Percentiles rank a stretch among this genome's conserved stretches.
Evolutionary conservation across 148 eudicot species (phyloP).

Genomic region (Limonium bicolor): DNA sequence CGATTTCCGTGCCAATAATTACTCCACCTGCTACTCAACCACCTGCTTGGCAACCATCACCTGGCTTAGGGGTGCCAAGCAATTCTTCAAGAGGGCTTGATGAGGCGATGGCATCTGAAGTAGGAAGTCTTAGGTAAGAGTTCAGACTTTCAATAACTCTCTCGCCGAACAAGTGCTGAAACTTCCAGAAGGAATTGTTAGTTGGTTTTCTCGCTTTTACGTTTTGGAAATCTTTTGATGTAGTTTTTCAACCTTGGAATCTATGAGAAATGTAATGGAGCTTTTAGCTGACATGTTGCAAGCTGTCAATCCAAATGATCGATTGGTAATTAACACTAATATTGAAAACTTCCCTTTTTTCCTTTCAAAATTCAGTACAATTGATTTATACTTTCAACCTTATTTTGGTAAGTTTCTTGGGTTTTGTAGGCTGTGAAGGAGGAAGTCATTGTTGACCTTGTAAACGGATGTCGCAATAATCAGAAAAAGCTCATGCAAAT

Average conservation of each 20-base stretch:
- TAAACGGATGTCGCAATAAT: constrained; percentile 65
- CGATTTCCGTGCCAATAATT: constrained; percentile 50
- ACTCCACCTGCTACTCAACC: constrained; percentile 68
- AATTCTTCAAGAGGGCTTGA: constrained; percentile 69
- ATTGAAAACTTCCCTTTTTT: too few species aligned
- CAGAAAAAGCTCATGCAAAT: constrained; percentile 86
- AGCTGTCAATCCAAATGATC: constrained; percentile 75
- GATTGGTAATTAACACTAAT: constrained; percentile 33
- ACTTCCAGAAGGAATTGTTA: background rate
- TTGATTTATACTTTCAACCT: background rate
- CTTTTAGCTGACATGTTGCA: constrained; percentile 77
- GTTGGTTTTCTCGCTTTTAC: background rate
- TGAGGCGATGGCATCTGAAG: constrained; percentile 80
- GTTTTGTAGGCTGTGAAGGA: constrained; percentile 68
- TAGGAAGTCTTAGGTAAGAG: constrained; percentile 52
- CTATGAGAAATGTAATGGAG: constrained; percentile 63
- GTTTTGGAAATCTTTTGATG: too few species aligned
- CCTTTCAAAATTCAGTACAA: too few species aligned
- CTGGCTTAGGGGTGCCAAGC: constrained; percentile 68
- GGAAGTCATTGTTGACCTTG: constrained; percentile 84
- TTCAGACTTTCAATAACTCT: constrained; percentile 1
- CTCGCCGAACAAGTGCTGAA: background rate
- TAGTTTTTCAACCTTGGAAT: constrained; percentile 45
- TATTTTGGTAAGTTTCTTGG: background rate
- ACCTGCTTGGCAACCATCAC: constrained; percentile 27